phyloP scores from a whole-genome alignment of 139 green algal genomes.

The Chlamydomonas applanata region DNA sequence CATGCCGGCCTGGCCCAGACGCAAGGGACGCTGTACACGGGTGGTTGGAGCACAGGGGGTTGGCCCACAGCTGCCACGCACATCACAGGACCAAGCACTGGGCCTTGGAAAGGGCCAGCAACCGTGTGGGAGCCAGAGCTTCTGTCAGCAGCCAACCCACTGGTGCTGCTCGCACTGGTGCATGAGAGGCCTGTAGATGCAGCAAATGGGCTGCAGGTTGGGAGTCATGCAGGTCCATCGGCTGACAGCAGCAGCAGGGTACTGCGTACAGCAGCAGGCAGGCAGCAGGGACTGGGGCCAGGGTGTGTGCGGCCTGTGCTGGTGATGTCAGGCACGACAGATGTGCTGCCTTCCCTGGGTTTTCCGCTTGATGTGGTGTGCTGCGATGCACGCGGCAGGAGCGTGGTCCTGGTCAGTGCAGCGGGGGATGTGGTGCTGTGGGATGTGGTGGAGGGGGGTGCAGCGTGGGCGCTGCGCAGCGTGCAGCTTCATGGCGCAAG shows the following conservation, averaged over 20 bases:
- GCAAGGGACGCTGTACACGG: background rate
- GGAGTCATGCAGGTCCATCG: no score
- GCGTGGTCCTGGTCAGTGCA: background rate
- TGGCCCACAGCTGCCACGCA: background rate
- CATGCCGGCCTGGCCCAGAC: no score
- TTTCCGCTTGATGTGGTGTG: background rate
- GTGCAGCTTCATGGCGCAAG: background rate
- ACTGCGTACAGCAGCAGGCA: background rate
- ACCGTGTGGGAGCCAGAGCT: background rate
- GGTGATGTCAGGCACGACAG: background rate
- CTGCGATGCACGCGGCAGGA: background rate
- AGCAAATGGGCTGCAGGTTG: no score
- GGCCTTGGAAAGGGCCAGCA: background rate
- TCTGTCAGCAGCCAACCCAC: background rate
- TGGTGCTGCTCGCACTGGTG: constrained; percentile 4
- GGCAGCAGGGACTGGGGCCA: no score
- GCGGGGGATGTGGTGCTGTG: background rate
- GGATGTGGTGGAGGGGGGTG: constrained; percentile 5
- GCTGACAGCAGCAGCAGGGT: background rate
- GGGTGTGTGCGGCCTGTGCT: background rate
- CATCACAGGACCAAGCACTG: background rate
- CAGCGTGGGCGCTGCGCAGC: background rate
- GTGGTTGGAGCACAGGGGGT: background rate
- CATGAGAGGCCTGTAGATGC: background rate
- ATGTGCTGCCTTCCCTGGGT: background rate